Evolutionary conservation across 192 early-diverging fungal species (phyloP).

Genomic region (Phycomyces nitens): DNA sequence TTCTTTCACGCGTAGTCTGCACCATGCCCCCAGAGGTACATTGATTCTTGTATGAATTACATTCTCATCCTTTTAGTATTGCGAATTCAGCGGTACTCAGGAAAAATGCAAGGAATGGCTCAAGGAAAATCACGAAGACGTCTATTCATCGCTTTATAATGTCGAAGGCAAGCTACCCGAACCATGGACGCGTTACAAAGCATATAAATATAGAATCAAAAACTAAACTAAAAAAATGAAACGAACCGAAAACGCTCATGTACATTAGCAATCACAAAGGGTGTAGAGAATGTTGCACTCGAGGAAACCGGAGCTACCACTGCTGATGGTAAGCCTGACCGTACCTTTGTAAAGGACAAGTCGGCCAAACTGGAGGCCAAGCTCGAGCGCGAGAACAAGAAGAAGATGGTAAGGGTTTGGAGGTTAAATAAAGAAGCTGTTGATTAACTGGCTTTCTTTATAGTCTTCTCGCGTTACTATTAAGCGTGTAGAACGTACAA

Average conservation of each 20-base stretch:
- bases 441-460: neutral
- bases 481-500: conserved; percentile 87
- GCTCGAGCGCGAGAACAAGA: conserved; percentile 67
- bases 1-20: conserved; percentile 27
- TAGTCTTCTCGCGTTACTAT: conserved; percentile 70
- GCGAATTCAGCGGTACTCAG: conserved; percentile 81
- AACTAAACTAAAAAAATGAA: conserved; percentile 32
- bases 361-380: conserved; percentile 58
- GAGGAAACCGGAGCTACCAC: conserved; percentile 34
- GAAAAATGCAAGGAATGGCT: conserved; percentile 85
- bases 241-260: conserved; percentile 28
- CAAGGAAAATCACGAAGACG: conserved; percentile 48
- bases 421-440: neutral
- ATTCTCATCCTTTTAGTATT: conserved; percentile 60
- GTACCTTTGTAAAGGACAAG: conserved; percentile 43
- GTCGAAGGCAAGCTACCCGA: conserved; percentile 12
- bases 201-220: neutral
- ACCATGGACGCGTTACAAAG: neutral
- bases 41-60: neutral
- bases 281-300: conserved; percentile 18
- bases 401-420: conserved; percentile 65
- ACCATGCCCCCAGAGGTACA: conserved; percentile 45
- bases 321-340: conserved; percentile 40
- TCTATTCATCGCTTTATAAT: conserved; percentile 59
- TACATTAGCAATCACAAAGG: conserved; percentile 18